phyloP scores from a whole-genome alignment of 2,329 filamentous ascomycete species.

The Penicillium sp. region DNA sequence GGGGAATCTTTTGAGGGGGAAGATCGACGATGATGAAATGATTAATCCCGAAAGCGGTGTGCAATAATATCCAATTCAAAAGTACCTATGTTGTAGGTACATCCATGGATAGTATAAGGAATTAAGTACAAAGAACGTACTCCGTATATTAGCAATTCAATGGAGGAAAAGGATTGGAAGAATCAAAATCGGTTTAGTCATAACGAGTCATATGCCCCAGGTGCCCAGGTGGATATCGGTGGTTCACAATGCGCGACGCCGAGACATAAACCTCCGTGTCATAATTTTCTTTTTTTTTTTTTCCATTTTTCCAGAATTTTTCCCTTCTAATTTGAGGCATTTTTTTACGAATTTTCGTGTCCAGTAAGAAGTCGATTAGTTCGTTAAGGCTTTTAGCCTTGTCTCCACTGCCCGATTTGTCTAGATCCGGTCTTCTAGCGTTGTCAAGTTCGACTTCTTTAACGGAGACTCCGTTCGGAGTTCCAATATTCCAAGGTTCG shows the following conservation, averaged over 20 bases:
- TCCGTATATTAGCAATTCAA: no score
- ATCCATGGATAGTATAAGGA: no score
- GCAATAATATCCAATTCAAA: neutral
- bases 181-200: constrained; percentile 2
- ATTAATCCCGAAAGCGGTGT: constrained; percentile 14
- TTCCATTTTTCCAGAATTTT: constrained; percentile 1
- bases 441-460: neutral
- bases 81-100: no score
- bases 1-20: neutral
- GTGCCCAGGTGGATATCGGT: neutral
- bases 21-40: constrained; percentile 12
- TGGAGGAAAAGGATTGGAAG: neutral
- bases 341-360: neutral
- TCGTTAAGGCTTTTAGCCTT: neutral
- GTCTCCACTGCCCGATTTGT: constrained; percentile 2
- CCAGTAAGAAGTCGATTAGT: neutral
- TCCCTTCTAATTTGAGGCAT: constrained; percentile 1
- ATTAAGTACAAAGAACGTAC: neutral
- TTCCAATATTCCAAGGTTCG: neutral
- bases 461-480: neutral
- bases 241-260: neutral
- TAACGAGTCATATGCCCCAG: neutral
- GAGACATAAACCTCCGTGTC: neutral
- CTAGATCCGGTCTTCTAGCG: neutral
- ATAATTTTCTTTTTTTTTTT: no score